Evolutionary conservation across 345 rosid species (phyloP).

Genomic region (Adansonia digitata): DNA sequence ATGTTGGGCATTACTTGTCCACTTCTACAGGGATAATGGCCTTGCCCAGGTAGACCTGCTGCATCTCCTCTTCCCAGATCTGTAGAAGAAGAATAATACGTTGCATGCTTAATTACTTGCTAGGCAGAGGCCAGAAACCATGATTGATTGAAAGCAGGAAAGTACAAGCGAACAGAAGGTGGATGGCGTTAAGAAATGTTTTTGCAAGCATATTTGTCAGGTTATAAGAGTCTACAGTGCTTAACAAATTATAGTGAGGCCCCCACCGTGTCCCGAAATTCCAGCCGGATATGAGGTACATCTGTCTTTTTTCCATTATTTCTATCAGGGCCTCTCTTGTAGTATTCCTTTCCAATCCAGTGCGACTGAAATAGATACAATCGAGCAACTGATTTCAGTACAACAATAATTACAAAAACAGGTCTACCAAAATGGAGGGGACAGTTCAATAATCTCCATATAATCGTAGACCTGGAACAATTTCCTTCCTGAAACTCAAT

Average conservation of each 20-base stretch:
- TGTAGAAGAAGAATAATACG: conserved; percentile 21
- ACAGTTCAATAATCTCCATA: neutral
- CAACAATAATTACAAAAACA: neutral
- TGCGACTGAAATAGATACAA: conserved; percentile 55
- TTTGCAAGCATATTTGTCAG: neutral
- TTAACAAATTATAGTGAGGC: neutral
- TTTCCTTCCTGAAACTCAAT: neutral
- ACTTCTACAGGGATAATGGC: conserved; percentile 49
- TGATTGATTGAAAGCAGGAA: neutral
- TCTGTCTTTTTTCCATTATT: conserved; percentile 86
- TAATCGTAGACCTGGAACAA: neutral
- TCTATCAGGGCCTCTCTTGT: conserved; percentile 92
- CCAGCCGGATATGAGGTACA: conserved; percentile 93
- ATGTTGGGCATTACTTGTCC: conserved; percentile 37
- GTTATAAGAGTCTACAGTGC: neutral
- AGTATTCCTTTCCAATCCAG: conserved; percentile 91
- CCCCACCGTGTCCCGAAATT: conserved; percentile 85
- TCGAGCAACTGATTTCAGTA: neutral
- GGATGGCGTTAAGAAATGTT: neutral
- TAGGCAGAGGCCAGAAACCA: neutral
- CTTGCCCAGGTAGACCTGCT: conserved; percentile 65
- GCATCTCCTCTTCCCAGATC: conserved; percentile 98
- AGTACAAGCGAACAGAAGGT: neutral
- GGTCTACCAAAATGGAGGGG: neutral
- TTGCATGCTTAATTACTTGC: neutral